A percentile compares a stretch with the other conserved stretches of the same genome.
Evolutionary conservation across 768 basidiomycete species (phyloP).

Genomic region (Paxillus involutus): DNA sequence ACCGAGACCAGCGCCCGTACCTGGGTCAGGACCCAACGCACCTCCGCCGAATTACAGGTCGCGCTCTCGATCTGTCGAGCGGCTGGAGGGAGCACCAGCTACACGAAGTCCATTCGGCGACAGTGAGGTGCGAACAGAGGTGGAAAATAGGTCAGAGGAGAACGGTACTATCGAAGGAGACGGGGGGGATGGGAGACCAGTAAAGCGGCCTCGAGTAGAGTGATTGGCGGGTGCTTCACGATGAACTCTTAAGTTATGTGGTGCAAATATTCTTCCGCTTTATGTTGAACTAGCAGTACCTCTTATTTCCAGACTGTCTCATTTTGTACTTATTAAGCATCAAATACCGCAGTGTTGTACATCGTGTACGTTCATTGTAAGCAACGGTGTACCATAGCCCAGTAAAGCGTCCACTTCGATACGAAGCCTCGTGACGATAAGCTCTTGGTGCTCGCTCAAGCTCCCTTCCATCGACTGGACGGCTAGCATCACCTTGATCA

Average conservation of each 20-base stretch:
- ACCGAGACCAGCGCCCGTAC: conserved; percentile 19
- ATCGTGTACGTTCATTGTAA: too few relatives aligned
- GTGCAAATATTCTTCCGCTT: conserved; percentile 1
- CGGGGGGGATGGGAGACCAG: conserved; percentile 24
- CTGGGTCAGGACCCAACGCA: neutral
- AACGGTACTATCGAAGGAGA: conserved; percentile 14
- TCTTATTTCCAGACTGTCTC: neutral
- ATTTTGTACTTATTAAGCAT: too few relatives aligned
- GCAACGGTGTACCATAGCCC: too few relatives aligned
- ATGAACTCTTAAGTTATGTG: neutral
- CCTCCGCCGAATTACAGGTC: conserved; percentile 10
- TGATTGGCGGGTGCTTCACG: conserved; percentile 10
- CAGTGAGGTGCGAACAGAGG: conserved; percentile 22
- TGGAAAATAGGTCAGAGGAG: conserved; percentile 18
- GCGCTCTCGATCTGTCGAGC: conserved; percentile 30
- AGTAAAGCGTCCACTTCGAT: too few relatives aligned
- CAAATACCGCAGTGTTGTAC: too few relatives aligned
- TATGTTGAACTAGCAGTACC: neutral
- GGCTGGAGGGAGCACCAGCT: conserved; percentile 16
- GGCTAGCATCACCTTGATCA: too few relatives aligned
- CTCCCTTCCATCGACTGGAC: too few relatives aligned
- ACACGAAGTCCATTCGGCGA: conserved; percentile 11
- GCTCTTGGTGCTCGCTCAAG: too few relatives aligned
- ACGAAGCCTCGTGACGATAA: too few relatives aligned
- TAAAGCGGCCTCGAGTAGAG: conserved; percentile 33